Conservation (phyloP, 2,329 filamentous ascomycete species). For the Blastomyces percursus region DNA sequence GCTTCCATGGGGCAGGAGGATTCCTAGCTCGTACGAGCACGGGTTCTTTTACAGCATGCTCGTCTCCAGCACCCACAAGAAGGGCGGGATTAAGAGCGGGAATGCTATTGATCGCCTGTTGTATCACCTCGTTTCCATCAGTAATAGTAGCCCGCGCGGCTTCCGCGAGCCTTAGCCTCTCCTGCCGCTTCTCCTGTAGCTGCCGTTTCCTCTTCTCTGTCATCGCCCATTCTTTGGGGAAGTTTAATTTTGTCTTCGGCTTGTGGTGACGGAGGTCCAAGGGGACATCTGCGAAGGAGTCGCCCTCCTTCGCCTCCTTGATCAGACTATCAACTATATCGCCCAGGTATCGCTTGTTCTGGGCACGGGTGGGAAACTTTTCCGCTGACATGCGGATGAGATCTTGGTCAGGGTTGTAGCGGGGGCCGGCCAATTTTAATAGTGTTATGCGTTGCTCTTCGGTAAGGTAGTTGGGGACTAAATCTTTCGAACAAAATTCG, state of each 20-base stretch:
- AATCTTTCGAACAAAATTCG: constrained; percentile 67
- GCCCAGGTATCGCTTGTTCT: constrained; percentile 92
- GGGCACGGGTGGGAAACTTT: constrained; percentile 73
- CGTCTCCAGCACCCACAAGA: not conserved
- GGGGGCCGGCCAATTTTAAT: constrained; percentile 71
- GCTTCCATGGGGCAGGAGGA: not conserved
- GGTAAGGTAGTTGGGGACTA: constrained; percentile 50
- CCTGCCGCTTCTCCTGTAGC: constrained; percentile 54
- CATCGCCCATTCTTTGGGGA: constrained; percentile 76
- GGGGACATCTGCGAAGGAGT: constrained; percentile 80
- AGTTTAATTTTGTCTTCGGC: constrained; percentile 54
- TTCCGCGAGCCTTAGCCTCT: constrained; percentile 45
- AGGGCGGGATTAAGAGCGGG: constrained; percentile 23
- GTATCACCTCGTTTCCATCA: constrained; percentile 34
- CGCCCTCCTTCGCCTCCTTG: constrained; percentile 63
- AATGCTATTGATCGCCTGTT: constrained; percentile 23
- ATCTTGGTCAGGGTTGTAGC: constrained; percentile 77
- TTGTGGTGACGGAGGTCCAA: constrained; percentile 80
- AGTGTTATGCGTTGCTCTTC: constrained; percentile 64
- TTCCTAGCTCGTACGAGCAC: constrained; percentile 3
- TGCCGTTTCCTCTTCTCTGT: constrained; percentile 56
- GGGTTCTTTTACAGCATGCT: constrained; percentile 7
- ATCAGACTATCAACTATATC: constrained; percentile 67
- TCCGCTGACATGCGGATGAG: constrained; percentile 85
- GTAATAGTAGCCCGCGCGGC: constrained; percentile 45